phyloP scores from a whole-genome alignment of 331 rosid genomes.

The Malus hybrid region DNA sequence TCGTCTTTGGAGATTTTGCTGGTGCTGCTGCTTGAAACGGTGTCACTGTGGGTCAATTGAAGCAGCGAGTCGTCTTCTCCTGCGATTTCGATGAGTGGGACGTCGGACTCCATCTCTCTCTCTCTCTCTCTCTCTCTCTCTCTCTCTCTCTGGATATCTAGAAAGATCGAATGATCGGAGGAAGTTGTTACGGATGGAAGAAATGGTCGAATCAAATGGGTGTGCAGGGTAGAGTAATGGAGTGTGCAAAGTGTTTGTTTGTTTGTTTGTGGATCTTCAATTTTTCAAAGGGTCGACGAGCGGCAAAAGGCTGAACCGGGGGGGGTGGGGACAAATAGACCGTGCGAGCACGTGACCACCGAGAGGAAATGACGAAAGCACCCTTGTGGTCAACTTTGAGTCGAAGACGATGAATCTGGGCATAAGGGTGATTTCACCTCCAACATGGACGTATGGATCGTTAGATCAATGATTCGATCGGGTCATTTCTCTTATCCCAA shows the following conservation, averaged over 20 bases:
- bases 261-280: background rate
- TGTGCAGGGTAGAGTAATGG: background rate
- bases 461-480: no score
- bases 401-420: background rate
- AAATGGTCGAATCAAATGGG: background rate
- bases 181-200: background rate
- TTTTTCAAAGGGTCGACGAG: conserved; percentile 12
- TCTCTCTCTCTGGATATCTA: background rate
- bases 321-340: background rate
- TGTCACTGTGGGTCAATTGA: conserved; percentile 19
- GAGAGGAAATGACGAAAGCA: background rate
- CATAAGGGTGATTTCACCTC: background rate
- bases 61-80: conserved; percentile 74
- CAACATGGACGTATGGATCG: no score
- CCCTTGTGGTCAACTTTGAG: background rate
- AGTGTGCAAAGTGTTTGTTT: background rate
- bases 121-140: background rate
- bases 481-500: background rate
- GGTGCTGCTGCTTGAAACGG: background rate
- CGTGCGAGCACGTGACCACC: background rate
- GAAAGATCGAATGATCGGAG: background rate
- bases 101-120: conserved; percentile 47
- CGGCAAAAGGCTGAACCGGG: background rate
- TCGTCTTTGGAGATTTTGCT: background rate
- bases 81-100: conserved; percentile 60